A percentile compares a stretch with the other conserved stretches of the same genome.
Evolutionary conservation across 1,139 yeast species (phyloP).

Genomic region (Yamadazyma blattariae): DNA sequence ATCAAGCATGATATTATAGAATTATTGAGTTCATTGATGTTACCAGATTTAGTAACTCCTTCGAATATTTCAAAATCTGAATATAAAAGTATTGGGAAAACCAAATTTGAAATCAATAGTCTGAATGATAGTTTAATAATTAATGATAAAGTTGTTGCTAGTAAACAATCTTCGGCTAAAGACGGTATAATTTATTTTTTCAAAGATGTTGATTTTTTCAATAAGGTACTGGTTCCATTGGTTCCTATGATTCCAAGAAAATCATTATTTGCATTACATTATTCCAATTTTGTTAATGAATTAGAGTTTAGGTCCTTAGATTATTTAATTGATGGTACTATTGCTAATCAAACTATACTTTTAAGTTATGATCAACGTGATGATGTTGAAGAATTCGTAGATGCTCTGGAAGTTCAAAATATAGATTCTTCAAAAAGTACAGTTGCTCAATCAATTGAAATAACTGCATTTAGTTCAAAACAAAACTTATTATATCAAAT

Average conservation of each 20-base stretch:
- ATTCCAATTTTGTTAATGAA: slow-evolving; percentile 67
- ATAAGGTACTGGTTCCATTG: slow-evolving; percentile 21
- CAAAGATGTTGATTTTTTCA: slow-evolving; percentile 23
- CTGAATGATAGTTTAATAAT: slow-evolving; percentile 10
- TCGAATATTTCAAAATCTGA: slow-evolving; percentile 24
- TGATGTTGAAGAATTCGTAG: slow-evolving; percentile 28
- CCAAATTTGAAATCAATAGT: slow-evolving; percentile 3
- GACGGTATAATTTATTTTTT: slow-evolving; percentile 68
- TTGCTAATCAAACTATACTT: slow-evolving; percentile 56
- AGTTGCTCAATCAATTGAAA: neutral
- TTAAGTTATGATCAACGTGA: slow-evolving; percentile 44
- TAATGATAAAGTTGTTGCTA: slow-evolving; percentile 17
- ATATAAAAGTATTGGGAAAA: slow-evolving; percentile 10
- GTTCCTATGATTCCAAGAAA: slow-evolving; percentile 65
- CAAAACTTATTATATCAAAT: slow-evolving; percentile 65
- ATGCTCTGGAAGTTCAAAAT: slow-evolving; percentile 4
- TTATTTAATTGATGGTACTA: slow-evolving; percentile 53
- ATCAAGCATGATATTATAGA: slow-evolving; percentile 26
- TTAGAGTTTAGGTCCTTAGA: slow-evolving; percentile 60
- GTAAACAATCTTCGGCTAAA: slow-evolving; percentile 31
- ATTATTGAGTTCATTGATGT: slow-evolving; percentile 26
- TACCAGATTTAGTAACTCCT: slow-evolving; percentile 29
- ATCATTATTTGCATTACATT: slow-evolving; percentile 68
- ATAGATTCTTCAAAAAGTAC: neutral
- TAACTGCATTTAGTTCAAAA: slow-evolving; percentile 23